Evolutionary conservation across 1,284 basidiomycete species (phyloP), one percentile per base, ranked within the genome.

Genomic region (Fistulinella staudtii): DNA sequence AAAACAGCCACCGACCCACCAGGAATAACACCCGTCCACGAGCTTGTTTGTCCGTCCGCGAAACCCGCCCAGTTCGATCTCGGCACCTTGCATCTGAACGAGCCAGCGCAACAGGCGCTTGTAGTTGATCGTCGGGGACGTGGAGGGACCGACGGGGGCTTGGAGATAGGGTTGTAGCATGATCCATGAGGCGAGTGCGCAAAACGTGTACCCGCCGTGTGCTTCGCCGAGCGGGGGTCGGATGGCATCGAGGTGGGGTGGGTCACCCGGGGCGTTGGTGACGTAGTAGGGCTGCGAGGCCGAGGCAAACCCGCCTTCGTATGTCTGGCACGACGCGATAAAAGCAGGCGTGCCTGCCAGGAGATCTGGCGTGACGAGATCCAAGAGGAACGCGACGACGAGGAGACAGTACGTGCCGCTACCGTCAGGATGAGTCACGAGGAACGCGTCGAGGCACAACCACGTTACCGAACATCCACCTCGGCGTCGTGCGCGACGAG

Each of bases 1-100:
- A 61, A 96, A 89, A n/a, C 87, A 78, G 0, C 94, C 94, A 3
- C 90, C 95, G 22, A 94, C 90, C 89, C 93, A 99, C 96, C 96
- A 99, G 24, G 89, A 85, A 66, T 99, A 99, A 68, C 96, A 99
- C 3, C 95, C 96, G 60, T 99, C 96, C 0, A 99, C 95, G 11
- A 99, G 79, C 68, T 99, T 99, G 66, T 99, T 99, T 47, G 91
- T 92, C 34, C 96, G 75, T 0, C 96, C 96, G 36, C 80, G 79
- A 69, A 99, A 98, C 0, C 95, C 96, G 3, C 93, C 94, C 3
- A 93, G 75, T 59, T 99, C 95, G 21, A 79, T 76, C 21, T 84
- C 82, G 1, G 58, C 66, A 0, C 93, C 93, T 63, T 99, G 96
- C 83, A 96, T 88, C 38, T 85, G 74, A 0, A 79, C 81, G 0